Evolutionary conservation across 179 eudicot genomes (phyloP).

Genomic region (Silene vulgaris): DNA sequence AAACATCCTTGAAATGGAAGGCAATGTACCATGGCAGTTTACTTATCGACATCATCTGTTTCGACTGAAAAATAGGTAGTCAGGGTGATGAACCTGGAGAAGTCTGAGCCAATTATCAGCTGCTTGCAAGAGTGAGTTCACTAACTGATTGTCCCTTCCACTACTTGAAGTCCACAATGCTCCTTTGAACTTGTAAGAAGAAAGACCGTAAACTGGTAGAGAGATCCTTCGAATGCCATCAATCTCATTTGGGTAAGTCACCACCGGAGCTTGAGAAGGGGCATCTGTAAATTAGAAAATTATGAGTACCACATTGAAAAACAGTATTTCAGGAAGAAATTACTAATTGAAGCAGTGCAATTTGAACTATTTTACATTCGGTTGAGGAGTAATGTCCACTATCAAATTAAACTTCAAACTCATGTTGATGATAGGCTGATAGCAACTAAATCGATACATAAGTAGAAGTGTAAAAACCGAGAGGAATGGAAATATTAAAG

Average conservation of each 20-base stretch:
- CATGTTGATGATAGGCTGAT: neutral
- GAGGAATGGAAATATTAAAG: too few species aligned
- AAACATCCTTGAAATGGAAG: conserved; percentile 21
- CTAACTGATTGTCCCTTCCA: conserved; percentile 40
- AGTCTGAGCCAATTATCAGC: conserved; percentile 57
- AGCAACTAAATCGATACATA: neutral
- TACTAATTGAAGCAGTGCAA: too few species aligned
- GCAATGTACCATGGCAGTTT: conserved; percentile 26
- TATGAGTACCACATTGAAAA: neutral
- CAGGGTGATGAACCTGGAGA: conserved; percentile 82
- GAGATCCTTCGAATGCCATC: conserved; percentile 64
- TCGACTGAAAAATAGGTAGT: conserved; percentile 67
- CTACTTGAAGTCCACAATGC: conserved; percentile 64
- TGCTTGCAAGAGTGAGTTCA: conserved; percentile 46
- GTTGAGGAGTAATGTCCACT: neutral
- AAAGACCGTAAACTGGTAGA: conserved; percentile 68
- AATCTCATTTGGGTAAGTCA: conserved; percentile 44
- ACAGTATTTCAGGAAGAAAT: neutral
- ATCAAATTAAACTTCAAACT: neutral
- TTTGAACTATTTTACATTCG: neutral
- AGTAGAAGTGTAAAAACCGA: too few species aligned
- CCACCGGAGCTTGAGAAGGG: conserved; percentile 38
- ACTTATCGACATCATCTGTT: conserved; percentile 36
- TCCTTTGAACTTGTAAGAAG: conserved; percentile 71
- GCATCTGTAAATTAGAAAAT: conserved; percentile 33